phyloP scores from a whole-genome alignment of 306 rosid genomes.

The Ormosia semicastrata region DNA sequence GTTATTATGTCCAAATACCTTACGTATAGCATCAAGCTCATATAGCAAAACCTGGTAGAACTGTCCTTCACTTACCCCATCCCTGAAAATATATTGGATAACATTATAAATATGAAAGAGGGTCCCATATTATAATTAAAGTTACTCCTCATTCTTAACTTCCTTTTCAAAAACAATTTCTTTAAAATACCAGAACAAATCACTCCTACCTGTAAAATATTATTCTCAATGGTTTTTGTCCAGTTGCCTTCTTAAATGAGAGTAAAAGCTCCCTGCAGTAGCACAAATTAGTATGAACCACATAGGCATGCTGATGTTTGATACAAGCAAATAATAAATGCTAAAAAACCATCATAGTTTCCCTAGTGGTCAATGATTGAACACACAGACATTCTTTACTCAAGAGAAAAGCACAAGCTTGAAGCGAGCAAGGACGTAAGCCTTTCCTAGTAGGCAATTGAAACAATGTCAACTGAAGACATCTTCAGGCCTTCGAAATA shows the following conservation, averaged over 20 bases:
- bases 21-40: constrained; percentile 77
- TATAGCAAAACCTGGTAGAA: constrained; percentile 75
- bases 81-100: constrained; percentile 37
- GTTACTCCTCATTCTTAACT: background rate
- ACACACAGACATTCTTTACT: background rate
- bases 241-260: constrained; percentile 55
- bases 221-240: constrained; percentile 53
- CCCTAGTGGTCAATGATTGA: background rate
- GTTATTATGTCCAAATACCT: constrained; percentile 36
- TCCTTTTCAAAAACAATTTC: background rate
- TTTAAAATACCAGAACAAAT: background rate
- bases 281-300: constrained; percentile 8
- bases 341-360: background rate
- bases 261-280: constrained; percentile 54
- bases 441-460: background rate
- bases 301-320: background rate
- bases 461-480: background rate
- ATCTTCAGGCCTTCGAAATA: background rate
- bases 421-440: background rate
- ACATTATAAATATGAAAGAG: background rate
- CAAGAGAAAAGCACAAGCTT: background rate
- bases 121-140: background rate
- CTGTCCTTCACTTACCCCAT: constrained; percentile 77
- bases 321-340: background rate
- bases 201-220: constrained; percentile 46